Evolutionary conservation across 768 basidiomycete species (phyloP).

Genomic region (Lyophyllum shimeji): DNA sequence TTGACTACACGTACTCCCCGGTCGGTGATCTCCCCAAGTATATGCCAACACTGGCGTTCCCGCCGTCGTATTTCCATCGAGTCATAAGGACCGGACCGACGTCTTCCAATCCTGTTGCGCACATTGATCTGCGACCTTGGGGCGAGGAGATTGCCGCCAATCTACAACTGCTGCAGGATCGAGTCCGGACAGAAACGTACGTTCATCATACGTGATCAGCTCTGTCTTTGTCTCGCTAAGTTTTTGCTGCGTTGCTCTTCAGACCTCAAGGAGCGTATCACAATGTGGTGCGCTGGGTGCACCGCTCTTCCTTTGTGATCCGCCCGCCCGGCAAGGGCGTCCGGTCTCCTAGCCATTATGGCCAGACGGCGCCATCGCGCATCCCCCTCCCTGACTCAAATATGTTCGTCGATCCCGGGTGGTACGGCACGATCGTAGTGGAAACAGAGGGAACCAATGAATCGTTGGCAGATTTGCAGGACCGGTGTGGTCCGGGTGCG

Average conservation of each 20-base stretch:
- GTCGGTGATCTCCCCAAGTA: constrained; percentile 80
- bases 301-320: constrained; percentile 75
- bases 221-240: not conserved
- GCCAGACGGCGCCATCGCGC: constrained; percentile 24
- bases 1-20: constrained; percentile 79
- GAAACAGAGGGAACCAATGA: constrained; percentile 91
- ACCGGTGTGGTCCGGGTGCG: constrained; percentile 64
- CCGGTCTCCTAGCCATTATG: constrained; percentile 26
- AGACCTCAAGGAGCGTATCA: constrained; percentile 81
- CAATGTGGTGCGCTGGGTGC: constrained; percentile 83
- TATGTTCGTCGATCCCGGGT: constrained; percentile 70
- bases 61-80: constrained; percentile 88
- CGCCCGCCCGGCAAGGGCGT: constrained; percentile 42
- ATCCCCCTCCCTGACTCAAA: constrained; percentile 57
- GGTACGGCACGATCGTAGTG: constrained; percentile 82
- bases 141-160: constrained; percentile 73
- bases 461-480: constrained; percentile 74
- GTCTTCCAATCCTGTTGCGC: constrained; percentile 59
- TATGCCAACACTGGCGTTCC: constrained; percentile 75
- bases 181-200: constrained; percentile 78
- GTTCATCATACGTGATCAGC: constrained; percentile 24
- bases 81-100: constrained; percentile 66
- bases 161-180: constrained; percentile 74
- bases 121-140: constrained; percentile 79
- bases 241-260: not conserved